phyloP scores from a whole-genome alignment of 768 basidiomycete species.

The Lactifluus rugatus region DNA sequence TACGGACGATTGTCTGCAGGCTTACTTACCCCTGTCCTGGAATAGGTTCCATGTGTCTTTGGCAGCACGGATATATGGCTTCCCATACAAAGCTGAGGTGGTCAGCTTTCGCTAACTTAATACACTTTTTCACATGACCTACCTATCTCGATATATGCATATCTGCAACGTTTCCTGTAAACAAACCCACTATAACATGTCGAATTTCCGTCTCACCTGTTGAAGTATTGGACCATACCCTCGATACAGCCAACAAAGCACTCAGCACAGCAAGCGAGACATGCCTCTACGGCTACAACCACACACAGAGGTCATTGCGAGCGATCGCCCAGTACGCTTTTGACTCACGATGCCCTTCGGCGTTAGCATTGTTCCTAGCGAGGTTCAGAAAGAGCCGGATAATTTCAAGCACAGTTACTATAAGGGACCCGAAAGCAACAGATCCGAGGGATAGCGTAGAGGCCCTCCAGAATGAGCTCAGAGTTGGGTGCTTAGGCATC shows the following conservation, averaged over 20 bases:
- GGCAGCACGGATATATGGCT: slow-evolving; percentile 69
- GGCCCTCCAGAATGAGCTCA: slow-evolving; percentile 61
- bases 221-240: slow-evolving; percentile 66
- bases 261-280: slow-evolving; percentile 67
- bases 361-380: slow-evolving; percentile 47
- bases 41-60: slow-evolving; percentile 78
- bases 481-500: slow-evolving; percentile 66
- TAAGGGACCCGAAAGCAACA: slow-evolving; percentile 76
- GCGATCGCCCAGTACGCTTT: neutral
- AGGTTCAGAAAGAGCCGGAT: slow-evolving; percentile 50
- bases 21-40: slow-evolving; percentile 48
- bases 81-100: slow-evolving; percentile 64
- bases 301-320: neutral
- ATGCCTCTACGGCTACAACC: slow-evolving; percentile 53
- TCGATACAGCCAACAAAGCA: slow-evolving; percentile 71
- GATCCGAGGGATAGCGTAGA: slow-evolving; percentile 74
- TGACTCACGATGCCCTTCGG: slow-evolving; percentile 55
- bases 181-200: neutral
- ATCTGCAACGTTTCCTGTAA: slow-evolving; percentile 31
- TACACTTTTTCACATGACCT: slow-evolving; percentile 16
- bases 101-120: neutral
- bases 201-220: slow-evolving; percentile 36
- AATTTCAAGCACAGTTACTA: slow-evolving; percentile 71
- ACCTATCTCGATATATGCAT: slow-evolving; percentile 80
- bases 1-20: slow-evolving; percentile 2